A percentile compares a stretch with the other conserved stretches of the same genome.
Evolutionary conservation across 345 rosid species (phyloP).

Genomic region (Populus deltoides): DNA sequence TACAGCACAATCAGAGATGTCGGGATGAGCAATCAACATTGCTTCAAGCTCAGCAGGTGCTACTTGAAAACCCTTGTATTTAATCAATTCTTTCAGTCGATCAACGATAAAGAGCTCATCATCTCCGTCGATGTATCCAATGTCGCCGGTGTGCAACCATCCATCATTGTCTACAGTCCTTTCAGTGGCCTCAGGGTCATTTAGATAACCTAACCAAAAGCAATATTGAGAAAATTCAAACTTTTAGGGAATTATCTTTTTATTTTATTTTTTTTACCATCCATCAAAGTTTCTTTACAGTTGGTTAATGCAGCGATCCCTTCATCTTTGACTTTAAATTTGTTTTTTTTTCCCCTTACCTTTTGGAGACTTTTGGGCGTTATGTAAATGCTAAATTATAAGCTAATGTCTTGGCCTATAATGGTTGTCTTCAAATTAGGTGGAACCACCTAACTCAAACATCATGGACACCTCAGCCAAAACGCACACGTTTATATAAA

Average conservation of each 20-base stretch:
- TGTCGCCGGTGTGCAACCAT: conserved; percentile 65
- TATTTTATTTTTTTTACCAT: too few species aligned
- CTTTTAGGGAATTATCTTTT: neutral
- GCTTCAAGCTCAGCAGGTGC: conserved; percentile 75
- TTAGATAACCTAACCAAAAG: conserved; percentile 46
- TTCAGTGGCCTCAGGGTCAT: conserved; percentile 48
- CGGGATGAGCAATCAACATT: conserved; percentile 45
- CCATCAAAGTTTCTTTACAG: too few species aligned
- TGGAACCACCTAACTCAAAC: too few species aligned
- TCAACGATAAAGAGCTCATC: conserved; percentile 60
- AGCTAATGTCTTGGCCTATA: too few species aligned
- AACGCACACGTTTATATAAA: too few species aligned
- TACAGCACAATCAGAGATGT: conserved; percentile 61
- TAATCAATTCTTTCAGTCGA: conserved; percentile 60
- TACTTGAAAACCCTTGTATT: conserved; percentile 56
- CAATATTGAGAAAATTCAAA: neutral
- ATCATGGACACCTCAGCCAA: too few species aligned
- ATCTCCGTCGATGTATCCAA: conserved; percentile 60
- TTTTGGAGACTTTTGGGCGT: too few species aligned
- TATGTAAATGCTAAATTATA: too few species aligned
- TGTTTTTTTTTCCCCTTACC: too few species aligned
- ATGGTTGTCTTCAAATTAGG: too few species aligned
- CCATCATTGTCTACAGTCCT: conserved; percentile 53
- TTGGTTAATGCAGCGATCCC: too few species aligned
- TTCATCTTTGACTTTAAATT: too few species aligned